Evolutionary conservation across 441 rosid species (phyloP).

Genomic region (Sinapis alba): DNA sequence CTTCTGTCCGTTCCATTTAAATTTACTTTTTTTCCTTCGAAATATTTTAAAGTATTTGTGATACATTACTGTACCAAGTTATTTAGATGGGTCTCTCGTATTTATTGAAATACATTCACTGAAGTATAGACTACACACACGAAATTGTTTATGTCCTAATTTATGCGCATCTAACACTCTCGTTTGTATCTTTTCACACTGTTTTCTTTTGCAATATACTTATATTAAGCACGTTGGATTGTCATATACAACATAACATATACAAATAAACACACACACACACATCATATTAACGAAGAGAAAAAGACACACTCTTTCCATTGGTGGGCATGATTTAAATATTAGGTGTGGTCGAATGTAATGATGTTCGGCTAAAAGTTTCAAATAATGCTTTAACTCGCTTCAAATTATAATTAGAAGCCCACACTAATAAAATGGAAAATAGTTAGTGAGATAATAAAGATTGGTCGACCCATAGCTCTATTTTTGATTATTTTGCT

Average conservation of each 20-base stretch:
- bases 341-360: conserved; percentile 6
- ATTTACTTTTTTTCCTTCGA: background rate
- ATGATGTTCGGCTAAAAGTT: conserved; percentile 35
- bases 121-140: conserved; percentile 28
- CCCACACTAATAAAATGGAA: background rate
- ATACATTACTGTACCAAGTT: background rate
- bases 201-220: background rate
- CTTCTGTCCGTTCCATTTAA: background rate
- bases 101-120: background rate
- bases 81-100: background rate
- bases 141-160: conserved; percentile 37
- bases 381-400: conserved; percentile 1
- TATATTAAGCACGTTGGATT: conserved; percentile 5
- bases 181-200: background rate
- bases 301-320: background rate
- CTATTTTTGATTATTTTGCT: background rate
- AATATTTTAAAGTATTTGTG: background rate
- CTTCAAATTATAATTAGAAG: conserved; percentile 5
- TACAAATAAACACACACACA: too few relatives aligned
- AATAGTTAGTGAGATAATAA: conserved; percentile 24
- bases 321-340: conserved; percentile 17
- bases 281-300: conserved; percentile 7
- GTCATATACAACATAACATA: background rate
- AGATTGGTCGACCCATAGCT: conserved; percentile 28
- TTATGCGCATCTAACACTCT: conserved; percentile 26